phyloP scores from a whole-genome alignment of 805 yeast species.

The Starmerella davenportii region DNA sequence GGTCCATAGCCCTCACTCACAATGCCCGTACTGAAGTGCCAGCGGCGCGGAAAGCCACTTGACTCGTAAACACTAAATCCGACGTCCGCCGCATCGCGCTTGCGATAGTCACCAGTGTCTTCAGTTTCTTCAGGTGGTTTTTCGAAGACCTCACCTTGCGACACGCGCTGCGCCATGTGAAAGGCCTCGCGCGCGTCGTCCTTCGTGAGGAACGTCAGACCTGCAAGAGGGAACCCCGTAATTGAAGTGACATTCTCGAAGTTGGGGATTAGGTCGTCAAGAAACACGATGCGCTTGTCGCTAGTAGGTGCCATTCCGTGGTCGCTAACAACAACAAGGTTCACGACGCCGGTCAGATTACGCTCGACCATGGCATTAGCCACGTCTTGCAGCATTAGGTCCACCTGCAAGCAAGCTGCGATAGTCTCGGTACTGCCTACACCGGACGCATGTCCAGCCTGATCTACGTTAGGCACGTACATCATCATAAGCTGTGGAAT shows the following conservation, averaged over 20 bases:
- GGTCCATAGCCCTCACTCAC: neutral
- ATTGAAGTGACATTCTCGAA: conserved; percentile 36
- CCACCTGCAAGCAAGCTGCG: conserved; percentile 44
- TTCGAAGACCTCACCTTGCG: neutral
- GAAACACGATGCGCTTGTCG: conserved; percentile 42
- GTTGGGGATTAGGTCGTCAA: conserved; percentile 51
- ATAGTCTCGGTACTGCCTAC: conserved; percentile 41
- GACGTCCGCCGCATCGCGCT: neutral
- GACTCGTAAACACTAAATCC: conserved; percentile 28
- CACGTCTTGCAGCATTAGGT: conserved; percentile 38
- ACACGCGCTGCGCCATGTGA: conserved; percentile 1
- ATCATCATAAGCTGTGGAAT: conserved; percentile 65
- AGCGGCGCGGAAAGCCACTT: conserved; percentile 37
- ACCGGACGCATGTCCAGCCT: conserved; percentile 60
- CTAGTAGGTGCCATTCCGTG: conserved; percentile 90
- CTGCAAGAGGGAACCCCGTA: conserved; percentile 79
- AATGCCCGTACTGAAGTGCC: conserved; percentile 27
- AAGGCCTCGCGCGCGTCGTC: conserved; percentile 21
- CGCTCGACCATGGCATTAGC: conserved; percentile 33
- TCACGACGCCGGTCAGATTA: conserved; percentile 46
- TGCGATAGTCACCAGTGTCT: neutral
- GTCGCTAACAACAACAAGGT: conserved; percentile 65
- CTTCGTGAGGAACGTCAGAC: conserved; percentile 40
- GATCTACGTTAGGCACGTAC: conserved; percentile 68
- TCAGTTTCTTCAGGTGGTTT: neutral